Conservation (phyloP, 768 basidiomycete species). For the Cystobasidium onofrii region DNA sequence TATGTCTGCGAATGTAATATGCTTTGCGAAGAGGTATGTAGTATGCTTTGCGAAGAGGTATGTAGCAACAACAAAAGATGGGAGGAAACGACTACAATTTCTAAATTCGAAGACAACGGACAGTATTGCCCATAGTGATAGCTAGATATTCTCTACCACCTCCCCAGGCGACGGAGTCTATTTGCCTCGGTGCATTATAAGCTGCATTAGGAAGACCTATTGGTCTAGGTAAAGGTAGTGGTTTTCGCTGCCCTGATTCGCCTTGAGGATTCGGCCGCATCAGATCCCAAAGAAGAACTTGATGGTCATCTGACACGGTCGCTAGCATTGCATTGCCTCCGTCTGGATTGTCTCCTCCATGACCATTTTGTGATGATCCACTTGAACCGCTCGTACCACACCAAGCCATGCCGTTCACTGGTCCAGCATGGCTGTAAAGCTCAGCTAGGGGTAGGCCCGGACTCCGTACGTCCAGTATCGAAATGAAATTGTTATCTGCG, state of each 20-base stretch:
- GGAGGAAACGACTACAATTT: neutral
- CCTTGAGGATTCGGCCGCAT: conserved; percentile 8
- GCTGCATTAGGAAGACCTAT: conserved; percentile 76
- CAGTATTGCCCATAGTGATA: conserved; percentile 68
- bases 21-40: neutral
- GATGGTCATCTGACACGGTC: conserved; percentile 16
- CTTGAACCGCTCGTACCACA: conserved; percentile 47
- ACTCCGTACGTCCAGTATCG: conserved; percentile 92
- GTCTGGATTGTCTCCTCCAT: neutral
- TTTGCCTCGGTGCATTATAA: conserved; percentile 66
- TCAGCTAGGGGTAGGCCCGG: conserved; percentile 94
- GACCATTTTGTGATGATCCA: neutral
- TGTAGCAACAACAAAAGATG: neutral
- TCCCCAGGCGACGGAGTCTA: conserved; percentile 72
- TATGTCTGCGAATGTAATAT: too few species aligned
- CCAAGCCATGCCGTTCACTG: conserved; percentile 85
- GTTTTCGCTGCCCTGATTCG: conserved; percentile 53
- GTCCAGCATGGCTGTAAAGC: conserved; percentile 68
- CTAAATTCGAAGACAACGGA: conserved; percentile 45
- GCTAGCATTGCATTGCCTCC: conserved; percentile 23
- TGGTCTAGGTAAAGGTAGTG: conserved; percentile 54
- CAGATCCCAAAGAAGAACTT: conserved; percentile 15
- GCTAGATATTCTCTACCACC: conserved; percentile 64
- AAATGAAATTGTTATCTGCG: conserved; percentile 77
- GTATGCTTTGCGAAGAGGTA: neutral